Evolutionary conservation across 352 stramenopile genomes (phyloP).

Genomic region (Globisporangium megalacanthum): DNA sequence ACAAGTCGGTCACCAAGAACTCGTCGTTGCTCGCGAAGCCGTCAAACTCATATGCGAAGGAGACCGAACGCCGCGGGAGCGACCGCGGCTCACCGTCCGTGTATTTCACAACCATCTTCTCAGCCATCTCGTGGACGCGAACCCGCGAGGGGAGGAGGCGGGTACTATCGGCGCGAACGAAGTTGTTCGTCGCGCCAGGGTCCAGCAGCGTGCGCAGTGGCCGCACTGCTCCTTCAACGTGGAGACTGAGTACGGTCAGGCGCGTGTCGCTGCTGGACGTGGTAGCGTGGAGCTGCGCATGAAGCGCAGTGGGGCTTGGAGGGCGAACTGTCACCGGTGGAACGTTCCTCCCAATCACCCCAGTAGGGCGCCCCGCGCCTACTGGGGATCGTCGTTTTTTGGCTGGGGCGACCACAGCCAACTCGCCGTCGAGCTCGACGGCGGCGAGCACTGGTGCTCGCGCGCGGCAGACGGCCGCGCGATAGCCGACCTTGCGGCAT

Average conservation of each 20-base stretch:
- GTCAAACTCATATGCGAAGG: too few relatives aligned
- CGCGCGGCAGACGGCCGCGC: too few relatives aligned
- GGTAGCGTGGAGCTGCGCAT: slow-evolving; percentile 11
- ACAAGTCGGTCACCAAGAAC: too few relatives aligned
- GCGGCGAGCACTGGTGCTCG: too few relatives aligned
- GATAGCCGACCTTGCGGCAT: neutral
- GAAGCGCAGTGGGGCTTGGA: neutral
- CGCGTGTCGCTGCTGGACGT: slow-evolving; percentile 12
- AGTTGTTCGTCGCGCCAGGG: neutral
- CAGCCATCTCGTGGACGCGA: neutral
- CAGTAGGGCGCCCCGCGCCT: too few relatives aligned
- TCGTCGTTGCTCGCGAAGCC: too few relatives aligned
- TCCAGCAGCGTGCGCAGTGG: neutral
- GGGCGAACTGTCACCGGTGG: too few relatives aligned
- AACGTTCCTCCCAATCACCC: too few relatives aligned
- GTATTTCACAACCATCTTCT: neutral
- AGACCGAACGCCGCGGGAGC: too few relatives aligned
- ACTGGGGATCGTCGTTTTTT: too few relatives aligned
- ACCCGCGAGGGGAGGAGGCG: neutral
- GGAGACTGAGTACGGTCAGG: slow-evolving; percentile 15
- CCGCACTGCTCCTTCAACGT: slow-evolving; percentile 7
- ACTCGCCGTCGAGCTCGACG: too few relatives aligned
- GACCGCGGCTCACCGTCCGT: slow-evolving; percentile 7
- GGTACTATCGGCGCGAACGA: neutral
- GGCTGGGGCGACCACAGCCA: too few relatives aligned